Evolutionary conservation across 352 stramenopile species (phyloP), one percentile per base, ranked within the genome.

Genomic region (Phytophthora pini): DNA sequence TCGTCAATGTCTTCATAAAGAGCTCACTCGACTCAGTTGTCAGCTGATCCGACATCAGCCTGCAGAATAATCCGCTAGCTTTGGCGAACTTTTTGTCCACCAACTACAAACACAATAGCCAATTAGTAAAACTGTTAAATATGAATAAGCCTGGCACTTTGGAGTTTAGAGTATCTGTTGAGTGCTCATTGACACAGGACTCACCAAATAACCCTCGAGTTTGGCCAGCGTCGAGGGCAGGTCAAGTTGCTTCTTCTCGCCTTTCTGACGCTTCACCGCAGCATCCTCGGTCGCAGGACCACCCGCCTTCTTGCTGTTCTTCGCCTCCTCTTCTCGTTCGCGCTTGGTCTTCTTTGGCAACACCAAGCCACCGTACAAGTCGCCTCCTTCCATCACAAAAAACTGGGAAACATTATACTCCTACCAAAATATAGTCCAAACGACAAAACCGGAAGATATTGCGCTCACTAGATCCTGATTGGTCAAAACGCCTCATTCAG

Each of bases 81-180:
- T 93, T 92, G 13, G 70, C 17, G 45, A 93, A 93, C 52, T 93
- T 93, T 68, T 92, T 92, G 74, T 86, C 77, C 1, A 90, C 68
- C 6, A 90, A 39, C 82, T 89, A 52, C 55, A 61, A 50, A 13
- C 2, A 40, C 1, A 11, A 34, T 34, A 34, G 9, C 7, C 5
- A 34, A 10, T 34, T 9, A 34, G 29, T 34, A 34, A 34, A 34
- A 2, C 24, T 26, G 24, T 26, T 26, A 26, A 2, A 26, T 2
- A 26, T 26, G 24, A 20, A 20, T 20, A 20, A 20, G 17, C 17
- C 17, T 20, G 17, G 17, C 17, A 20, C 17, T 20, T 20, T 20
- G 17, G 17, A 20, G 17, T 20, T 20, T 20, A 20, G 17, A 26
- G 24, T 34, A 34, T 34, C 29, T 8, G 7, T 10, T 8, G 9